A percentile compares a stretch with the other conserved stretches of the same genome.
Evolutionary conservation across 1,284 basidiomycete genomes (phyloP).

Genomic region (Porphyrellus sp.): DNA sequence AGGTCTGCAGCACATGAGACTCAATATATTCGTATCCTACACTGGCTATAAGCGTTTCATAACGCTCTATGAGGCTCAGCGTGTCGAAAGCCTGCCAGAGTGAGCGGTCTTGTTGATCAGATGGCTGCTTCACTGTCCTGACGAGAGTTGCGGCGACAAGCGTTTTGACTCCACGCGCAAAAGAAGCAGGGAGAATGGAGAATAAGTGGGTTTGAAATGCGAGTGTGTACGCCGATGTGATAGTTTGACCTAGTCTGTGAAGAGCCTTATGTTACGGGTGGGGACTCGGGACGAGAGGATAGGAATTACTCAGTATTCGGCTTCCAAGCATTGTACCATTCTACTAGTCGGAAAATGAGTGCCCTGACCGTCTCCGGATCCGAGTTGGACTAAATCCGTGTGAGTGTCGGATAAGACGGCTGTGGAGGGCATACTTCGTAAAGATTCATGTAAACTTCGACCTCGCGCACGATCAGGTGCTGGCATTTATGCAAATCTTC

Average conservation of each 20-base stretch:
- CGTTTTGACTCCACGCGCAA: slow-evolving; percentile 60
- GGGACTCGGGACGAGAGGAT: not conserved
- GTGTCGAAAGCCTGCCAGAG: slow-evolving; percentile 67
- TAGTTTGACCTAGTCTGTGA: slow-evolving; percentile 56
- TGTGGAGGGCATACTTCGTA: slow-evolving; percentile 51
- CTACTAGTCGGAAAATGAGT: slow-evolving; percentile 54
- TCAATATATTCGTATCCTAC: slow-evolving; percentile 87
- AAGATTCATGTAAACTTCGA: slow-evolving; percentile 52
- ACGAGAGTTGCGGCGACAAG: slow-evolving; percentile 59
- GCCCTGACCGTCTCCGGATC: slow-evolving; percentile 48
- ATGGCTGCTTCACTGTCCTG: slow-evolving; percentile 30
- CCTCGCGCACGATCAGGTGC: slow-evolving; percentile 57
- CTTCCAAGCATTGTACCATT: slow-evolving; percentile 68
- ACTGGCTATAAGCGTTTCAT: slow-evolving; percentile 78
- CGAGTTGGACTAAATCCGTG: slow-evolving; percentile 39
- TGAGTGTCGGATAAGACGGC: slow-evolving; percentile 6
- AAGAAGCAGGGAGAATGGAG: slow-evolving; percentile 61
- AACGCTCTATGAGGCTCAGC: slow-evolving; percentile 79
- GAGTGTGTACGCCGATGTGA: slow-evolving; percentile 57
- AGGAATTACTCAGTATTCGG: slow-evolving; percentile 52
- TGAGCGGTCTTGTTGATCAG: slow-evolving; percentile 35
- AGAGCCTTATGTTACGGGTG: slow-evolving; percentile 12
- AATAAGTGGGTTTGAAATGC: slow-evolving; percentile 71
- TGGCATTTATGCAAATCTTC: slow-evolving; percentile 63
- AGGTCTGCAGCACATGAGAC: slow-evolving; percentile 61